Evolutionary conservation across 441 rosid species (phyloP), one percentile per base, ranked within the genome.

Genomic region (Theobroma grandiflorum): DNA sequence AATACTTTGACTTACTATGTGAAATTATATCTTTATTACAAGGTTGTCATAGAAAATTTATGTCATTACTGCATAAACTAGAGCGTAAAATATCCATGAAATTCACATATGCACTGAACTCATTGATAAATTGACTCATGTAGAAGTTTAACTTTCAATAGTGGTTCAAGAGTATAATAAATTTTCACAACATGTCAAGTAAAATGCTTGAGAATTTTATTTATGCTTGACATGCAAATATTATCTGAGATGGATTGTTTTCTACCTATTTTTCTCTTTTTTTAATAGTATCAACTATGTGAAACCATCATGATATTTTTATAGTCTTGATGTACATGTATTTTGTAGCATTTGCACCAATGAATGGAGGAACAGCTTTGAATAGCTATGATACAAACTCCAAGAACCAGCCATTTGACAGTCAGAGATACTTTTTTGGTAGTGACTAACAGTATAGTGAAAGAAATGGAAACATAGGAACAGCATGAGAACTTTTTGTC

Each of bases 281-380:
- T n/a, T 68, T 43, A 0, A 42, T 68, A 43, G 16, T 68, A 18
- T n/a, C 10, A 68, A 43, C 11, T 43, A 20, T 68, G 35, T 67
- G 43, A 67, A n/a, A 20, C 9, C 35, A n/a, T 42, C 16, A n/a
- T 67, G 52, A 20, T 67, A 35, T 26, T 22, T 20, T 55, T 63
- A 37, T 9, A 20, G 5, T 33, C 78, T 78, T 83, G 59, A 75
- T 65, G 22, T 49, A 58, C 57, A 8, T 66, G 58, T 52, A 35
- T 58, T 43, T 79, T 82, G 91, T 91, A 95, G 98, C 99, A 81
- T 95, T 96, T 92, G 98, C 98, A 31, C 98, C 98, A 12, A 95
- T 96, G 31, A 26, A 26, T 26, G 80, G 88, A 58, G 82, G 84
- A 81, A 78, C 83, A 18, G 67, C 79, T 59, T 76, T 74, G 1